Conservation (phyloP, 805 yeast genomes). For the Yarrowia porcina region DNA sequence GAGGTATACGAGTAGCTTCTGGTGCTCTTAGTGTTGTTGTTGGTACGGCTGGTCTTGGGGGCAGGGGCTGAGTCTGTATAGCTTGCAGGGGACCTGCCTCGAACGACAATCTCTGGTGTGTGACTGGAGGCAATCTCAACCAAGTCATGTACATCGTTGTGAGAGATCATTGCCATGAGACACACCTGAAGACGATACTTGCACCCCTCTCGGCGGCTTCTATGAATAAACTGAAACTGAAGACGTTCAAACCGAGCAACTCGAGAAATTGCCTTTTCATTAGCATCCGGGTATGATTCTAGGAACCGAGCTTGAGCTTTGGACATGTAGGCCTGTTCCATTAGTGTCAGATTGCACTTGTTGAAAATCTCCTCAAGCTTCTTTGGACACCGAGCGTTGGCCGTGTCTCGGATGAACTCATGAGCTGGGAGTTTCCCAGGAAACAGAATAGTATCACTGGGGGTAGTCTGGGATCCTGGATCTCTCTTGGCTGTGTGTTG, state of each 20-base stretch:
- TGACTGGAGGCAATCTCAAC: neutral
- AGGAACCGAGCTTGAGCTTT: neutral
- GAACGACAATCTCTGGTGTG: constrained; percentile 4
- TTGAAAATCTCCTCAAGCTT: neutral
- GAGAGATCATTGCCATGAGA: constrained; percentile 8
- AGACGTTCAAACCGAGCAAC: constrained; percentile 21
- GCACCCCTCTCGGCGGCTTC: constrained; percentile 18
- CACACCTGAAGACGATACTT: constrained; percentile 15
- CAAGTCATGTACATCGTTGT: neutral
- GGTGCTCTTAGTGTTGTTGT: neutral
- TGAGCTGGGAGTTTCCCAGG: constrained; percentile 18
- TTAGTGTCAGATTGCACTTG: neutral
- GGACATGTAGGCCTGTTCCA: neutral
- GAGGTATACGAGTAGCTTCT: neutral
- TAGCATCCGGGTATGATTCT: constrained; percentile 4
- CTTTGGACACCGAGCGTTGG: constrained; percentile 13
- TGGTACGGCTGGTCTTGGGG: neutral
- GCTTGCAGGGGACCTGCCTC: constrained; percentile 22
- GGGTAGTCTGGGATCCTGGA: constrained; percentile 8
- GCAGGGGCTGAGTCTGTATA: neutral
- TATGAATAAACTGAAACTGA: constrained; percentile 21
- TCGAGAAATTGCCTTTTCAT: neutral
- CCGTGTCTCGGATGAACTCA: constrained; percentile 5
- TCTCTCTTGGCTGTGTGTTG: constrained; percentile 21
- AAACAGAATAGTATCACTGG: neutral